Conservation (phyloP, 2,329 filamentous ascomycete species). For the Botrytis fabae region DNA sequence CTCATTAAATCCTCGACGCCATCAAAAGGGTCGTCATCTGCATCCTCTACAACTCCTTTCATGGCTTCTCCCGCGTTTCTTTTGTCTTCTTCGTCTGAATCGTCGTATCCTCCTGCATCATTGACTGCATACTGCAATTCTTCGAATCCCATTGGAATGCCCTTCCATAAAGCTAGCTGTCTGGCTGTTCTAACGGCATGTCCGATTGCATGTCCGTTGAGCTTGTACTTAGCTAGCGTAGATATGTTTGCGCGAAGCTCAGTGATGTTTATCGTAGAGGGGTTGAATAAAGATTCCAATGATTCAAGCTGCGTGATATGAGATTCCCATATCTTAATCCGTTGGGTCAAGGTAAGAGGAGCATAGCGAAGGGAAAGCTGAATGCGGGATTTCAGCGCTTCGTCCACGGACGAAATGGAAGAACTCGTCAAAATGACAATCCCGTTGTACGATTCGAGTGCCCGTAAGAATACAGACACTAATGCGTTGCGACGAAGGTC, state of each 20-base stretch:
- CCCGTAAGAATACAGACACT: slow-evolving; percentile 41
- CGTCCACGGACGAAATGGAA: slow-evolving; percentile 43
- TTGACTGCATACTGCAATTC: slow-evolving; percentile 13
- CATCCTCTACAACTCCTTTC: neutral
- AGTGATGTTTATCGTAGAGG: slow-evolving; percentile 18
- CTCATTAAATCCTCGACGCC: slow-evolving; percentile 22
- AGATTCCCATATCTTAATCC: slow-evolving; percentile 24
- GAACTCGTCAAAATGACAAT: slow-evolving; percentile 47
- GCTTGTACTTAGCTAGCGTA: neutral
- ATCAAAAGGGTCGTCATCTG: slow-evolving; percentile 14
- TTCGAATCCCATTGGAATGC: slow-evolving; percentile 16
- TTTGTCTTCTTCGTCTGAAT: slow-evolving; percentile 4
- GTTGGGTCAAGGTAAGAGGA: slow-evolving; percentile 14
- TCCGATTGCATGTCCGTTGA: slow-evolving; percentile 24
- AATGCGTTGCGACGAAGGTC: slow-evolving; percentile 21
- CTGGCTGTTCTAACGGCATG: slow-evolving; percentile 22
- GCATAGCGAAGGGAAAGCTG: slow-evolving; percentile 40
- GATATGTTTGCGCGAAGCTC: slow-evolving; percentile 18
- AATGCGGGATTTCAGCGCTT: slow-evolving; percentile 43
- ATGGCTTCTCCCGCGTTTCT: neutral
- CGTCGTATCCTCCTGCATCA: neutral
- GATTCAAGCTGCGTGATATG: slow-evolving; percentile 45
- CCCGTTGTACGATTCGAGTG: slow-evolving; percentile 45
- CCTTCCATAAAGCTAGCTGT: slow-evolving; percentile 24
- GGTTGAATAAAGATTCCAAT: slow-evolving; percentile 31